phyloP scores from a whole-genome alignment of 371 early-diverging fungal genomes.

The Coemansia sp. region DNA sequence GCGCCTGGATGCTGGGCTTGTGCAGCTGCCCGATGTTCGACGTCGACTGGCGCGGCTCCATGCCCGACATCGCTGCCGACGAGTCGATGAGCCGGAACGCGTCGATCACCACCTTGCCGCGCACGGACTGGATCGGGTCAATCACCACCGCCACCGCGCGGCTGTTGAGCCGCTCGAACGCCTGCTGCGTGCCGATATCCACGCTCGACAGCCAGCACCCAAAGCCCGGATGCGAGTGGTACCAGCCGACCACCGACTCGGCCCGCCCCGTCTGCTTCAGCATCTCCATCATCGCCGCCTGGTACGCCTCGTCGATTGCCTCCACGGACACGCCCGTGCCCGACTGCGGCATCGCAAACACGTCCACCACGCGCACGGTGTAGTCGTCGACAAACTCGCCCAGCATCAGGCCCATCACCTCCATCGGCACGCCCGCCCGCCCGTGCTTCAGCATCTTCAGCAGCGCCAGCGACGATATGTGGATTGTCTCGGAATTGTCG shows the following conservation, averaged over 20 bases:
- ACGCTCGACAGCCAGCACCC: slow-evolving; percentile 99
- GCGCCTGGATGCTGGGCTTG: slow-evolving; percentile 97
- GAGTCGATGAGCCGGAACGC: slow-evolving; percentile 98
- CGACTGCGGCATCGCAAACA: slow-evolving; percentile 99
- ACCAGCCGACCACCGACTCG: slow-evolving; percentile 99
- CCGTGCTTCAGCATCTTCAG: slow-evolving; percentile 68
- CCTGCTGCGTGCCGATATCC: slow-evolving; percentile 99
- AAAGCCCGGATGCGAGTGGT: slow-evolving; percentile 99
- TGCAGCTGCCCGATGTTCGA: slow-evolving; percentile 99
- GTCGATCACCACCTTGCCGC: slow-evolving; percentile 99
- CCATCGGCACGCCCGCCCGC: slow-evolving; percentile 99
- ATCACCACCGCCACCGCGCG: slow-evolving; percentile 99
- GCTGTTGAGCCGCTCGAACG: slow-evolving; percentile 95
- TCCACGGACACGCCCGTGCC: slow-evolving; percentile 99
- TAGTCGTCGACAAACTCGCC: slow-evolving; percentile 99
- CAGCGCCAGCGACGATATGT: slow-evolving; percentile 98
- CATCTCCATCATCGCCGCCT: slow-evolving; percentile 99
- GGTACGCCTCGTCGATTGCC: slow-evolving; percentile 99
- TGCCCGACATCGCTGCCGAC: slow-evolving; percentile 82
- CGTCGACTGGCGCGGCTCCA: slow-evolving; percentile 99
- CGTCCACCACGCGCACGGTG: slow-evolving; percentile 99
- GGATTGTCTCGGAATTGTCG: slow-evolving; percentile 99
- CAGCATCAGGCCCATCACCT: slow-evolving; percentile 99
- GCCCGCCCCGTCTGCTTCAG: slow-evolving; percentile 98
- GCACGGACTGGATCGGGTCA: slow-evolving; percentile 99